phyloP scores from a whole-genome alignment of 2,329 filamentous ascomycete species.

The Hymenoscyphus occultus region DNA sequence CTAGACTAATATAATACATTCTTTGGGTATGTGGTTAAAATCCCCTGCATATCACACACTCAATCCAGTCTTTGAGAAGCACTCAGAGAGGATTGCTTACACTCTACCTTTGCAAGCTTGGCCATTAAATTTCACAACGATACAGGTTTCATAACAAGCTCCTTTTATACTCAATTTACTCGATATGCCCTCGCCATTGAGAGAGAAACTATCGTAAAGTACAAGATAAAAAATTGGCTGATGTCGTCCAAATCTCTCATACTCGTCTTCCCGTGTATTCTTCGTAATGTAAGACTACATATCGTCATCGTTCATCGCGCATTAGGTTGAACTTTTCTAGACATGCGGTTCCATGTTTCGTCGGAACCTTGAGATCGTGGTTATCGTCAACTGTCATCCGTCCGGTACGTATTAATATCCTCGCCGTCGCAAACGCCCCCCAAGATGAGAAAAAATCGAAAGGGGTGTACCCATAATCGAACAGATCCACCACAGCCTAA shows the following conservation, averaged over 20 bases:
- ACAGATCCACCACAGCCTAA: neutral
- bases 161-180: neutral
- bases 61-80: no score
- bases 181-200: neutral
- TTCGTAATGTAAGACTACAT: neutral
- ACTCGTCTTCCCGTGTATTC: neutral
- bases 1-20: no score
- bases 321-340: neutral
- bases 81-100: no score
- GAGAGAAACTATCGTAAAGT: neutral
- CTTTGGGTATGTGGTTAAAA: no score
- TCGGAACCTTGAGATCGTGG: neutral
- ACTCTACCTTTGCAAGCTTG: no score
- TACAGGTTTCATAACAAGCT: neutral
- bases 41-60: no score
- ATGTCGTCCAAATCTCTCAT: neutral
- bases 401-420: neutral
- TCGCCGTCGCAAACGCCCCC: neutral
- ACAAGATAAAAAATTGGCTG: neutral
- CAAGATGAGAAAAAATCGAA: neutral
- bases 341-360: neutral
- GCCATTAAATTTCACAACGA: neutral
- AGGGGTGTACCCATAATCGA: neutral
- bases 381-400: no score
- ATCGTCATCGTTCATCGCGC: neutral